These are phyloP conservation scores for Psilocybe subaeruginosa DNA, from an alignment of 768 basidiomycete genomes.

Conservation along the genomic window DNA sequence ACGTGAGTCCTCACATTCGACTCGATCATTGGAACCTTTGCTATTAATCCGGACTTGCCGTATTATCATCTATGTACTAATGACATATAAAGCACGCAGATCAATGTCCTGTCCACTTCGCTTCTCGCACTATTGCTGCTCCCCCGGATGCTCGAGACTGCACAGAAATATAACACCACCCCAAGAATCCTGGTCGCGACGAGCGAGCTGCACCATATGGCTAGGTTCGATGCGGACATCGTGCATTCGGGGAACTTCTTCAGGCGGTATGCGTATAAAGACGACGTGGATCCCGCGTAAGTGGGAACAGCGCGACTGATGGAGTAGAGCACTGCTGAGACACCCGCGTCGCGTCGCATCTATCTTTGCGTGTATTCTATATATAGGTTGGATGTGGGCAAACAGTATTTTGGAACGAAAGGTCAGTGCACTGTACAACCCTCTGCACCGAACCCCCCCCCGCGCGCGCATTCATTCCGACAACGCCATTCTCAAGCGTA, in stretches of 20 bases:
- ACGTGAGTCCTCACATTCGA: slow-evolving; percentile 25
- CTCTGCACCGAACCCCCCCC: not conserved
- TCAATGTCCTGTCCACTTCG: slow-evolving; percentile 45
- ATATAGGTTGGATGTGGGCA: not conserved
- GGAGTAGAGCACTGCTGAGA: no score
- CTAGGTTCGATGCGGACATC: slow-evolving; percentile 25
- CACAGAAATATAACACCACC: slow-evolving; percentile 28
- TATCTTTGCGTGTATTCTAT: not conserved
- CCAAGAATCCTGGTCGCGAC: slow-evolving; percentile 45
- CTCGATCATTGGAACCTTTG: no score
- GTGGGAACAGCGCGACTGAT: not conserved
- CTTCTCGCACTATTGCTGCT: slow-evolving; percentile 44
- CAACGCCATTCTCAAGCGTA: not conserved
- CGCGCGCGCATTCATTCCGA: no score
- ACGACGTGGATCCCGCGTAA: slow-evolving; percentile 29
- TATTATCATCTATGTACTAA: no score
- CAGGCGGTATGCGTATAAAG: slow-evolving; percentile 31
- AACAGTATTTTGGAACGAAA: slow-evolving; percentile 6
- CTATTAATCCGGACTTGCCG: no score
- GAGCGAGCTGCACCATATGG: slow-evolving; percentile 44
- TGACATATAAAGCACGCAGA: slow-evolving; percentile 40
- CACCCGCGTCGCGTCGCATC: not conserved
- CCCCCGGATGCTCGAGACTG: slow-evolving; percentile 43
- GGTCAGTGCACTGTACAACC: not conserved
- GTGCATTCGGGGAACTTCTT: slow-evolving; percentile 30